phyloP scores from a whole-genome alignment of 1,284 basidiomycete genomes.

The Ustilago bromivora region DNA sequence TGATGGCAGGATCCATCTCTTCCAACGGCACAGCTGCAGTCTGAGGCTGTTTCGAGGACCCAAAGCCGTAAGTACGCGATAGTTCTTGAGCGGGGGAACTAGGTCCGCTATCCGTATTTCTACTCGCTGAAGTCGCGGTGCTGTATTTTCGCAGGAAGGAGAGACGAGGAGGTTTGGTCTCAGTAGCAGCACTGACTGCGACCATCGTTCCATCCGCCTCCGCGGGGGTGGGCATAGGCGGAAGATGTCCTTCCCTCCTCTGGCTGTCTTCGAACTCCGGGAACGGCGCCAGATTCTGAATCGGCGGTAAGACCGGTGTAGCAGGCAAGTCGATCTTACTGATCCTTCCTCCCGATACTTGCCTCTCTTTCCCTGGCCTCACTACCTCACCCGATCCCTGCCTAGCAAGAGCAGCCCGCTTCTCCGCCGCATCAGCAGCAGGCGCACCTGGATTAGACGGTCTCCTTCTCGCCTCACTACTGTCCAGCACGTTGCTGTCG shows the following conservation, averaged over 20 bases:
- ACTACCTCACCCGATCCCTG: constrained; percentile 12
- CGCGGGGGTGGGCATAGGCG: constrained; percentile 38
- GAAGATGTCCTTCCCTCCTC: constrained; percentile 30
- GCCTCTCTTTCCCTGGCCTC: constrained; percentile 31
- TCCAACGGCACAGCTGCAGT: constrained; percentile 22
- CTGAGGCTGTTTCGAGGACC: constrained; percentile 10
- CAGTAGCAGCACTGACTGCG: constrained; percentile 29
- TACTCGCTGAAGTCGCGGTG: constrained; percentile 27
- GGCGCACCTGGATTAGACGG: constrained; percentile 41
- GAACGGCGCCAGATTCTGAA: constrained; percentile 55
- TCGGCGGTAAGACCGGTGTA: constrained; percentile 47
- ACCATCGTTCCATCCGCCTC: constrained; percentile 21
- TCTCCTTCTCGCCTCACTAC: constrained; percentile 3
- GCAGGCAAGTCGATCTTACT: constrained; percentile 39
- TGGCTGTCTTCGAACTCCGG: constrained; percentile 18
- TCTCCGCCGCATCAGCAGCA: constrained; percentile 55
- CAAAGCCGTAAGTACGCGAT: constrained; percentile 3
- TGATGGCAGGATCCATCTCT: constrained; percentile 39
- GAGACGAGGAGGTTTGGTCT: constrained; percentile 30
- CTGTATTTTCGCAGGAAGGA: constrained; percentile 51
- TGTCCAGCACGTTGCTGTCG: constrained; percentile 14
- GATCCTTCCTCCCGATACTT: constrained; percentile 26
- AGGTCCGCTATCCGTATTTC: constrained; percentile 20
- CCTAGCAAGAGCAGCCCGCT: constrained; percentile 33
- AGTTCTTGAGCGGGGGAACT: constrained; percentile 25